Base-by-base conservation (phyloP, 2,329 filamentous ascomycete genomes). In the Endothia cerciana region DNA sequence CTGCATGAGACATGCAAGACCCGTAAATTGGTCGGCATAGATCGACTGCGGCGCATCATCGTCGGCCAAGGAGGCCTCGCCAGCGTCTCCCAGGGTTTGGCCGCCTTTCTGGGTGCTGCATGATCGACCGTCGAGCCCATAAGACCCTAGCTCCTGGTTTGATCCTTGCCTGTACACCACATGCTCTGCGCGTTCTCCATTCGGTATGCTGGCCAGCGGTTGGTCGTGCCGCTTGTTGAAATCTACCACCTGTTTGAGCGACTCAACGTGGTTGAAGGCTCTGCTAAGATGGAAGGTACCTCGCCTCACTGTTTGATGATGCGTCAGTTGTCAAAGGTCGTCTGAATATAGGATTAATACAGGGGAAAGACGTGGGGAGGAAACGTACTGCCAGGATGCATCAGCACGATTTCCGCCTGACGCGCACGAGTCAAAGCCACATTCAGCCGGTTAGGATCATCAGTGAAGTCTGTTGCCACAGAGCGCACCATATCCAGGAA, bases 401-500 rank as follows among this genome's bases (percentile, higher is more conserved):
- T 81, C 22, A 81, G 7, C 1, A 81, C 74, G 3, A 81, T 70
- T 47, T 81, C 79, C 0, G 76, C 79, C 58, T 80, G 78, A 30
- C 76, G 70, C 0, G 78, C 77, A 22, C 79, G 71, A 0, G 78
- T 80, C 36, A 81, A 74, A 2, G 78, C 78, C 0, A 81, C 79
- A 17, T 79, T 80, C 2, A 81, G 71, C 0, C 79, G 72, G 19
- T 78, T 74, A 0, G 75, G 70, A 19, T 81, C 77, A 28, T 80
- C 75, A 73, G 80, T 77, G 60, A 81, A 81, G 0, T 79, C 78
- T 0, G 76, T 73, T 1, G 70, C 74, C 1, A 69, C 73, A 0
- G 78, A 79, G 19, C 79, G 70, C 4, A 81, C 79, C 71, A 81
- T 74, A 69, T 81, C 79, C 0, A 81, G 71, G 55, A 81, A 77